Conservation (phyloP, 2,329 filamentous ascomycete genomes). For the Thelonectria olida region DNA sequence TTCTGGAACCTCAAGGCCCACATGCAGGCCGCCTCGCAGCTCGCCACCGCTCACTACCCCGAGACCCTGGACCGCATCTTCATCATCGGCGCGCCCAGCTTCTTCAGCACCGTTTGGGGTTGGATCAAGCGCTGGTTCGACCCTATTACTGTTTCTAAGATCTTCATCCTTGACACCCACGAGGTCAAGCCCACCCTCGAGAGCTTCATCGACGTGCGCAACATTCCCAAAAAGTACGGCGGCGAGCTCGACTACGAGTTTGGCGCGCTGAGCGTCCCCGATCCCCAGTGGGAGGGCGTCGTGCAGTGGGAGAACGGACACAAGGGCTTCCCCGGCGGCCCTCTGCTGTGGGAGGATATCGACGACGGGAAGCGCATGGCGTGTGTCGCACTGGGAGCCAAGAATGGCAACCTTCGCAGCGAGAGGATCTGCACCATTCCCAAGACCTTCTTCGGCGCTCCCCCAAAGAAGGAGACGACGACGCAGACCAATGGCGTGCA, state of each 20-base stretch:
- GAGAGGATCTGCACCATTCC: constrained; percentile 63
- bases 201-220: constrained; percentile 80
- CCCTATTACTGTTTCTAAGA: constrained; percentile 93
- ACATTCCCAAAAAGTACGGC: constrained; percentile 91
- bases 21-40: constrained; percentile 89
- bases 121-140: constrained; percentile 98
- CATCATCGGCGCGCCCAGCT: constrained; percentile 87
- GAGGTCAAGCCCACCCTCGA: constrained; percentile 82
- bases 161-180: constrained; percentile 81
- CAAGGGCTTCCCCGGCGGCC: constrained; percentile 64
- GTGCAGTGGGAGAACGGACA: constrained; percentile 62
- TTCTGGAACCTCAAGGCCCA: constrained; percentile 95
- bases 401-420: constrained; percentile 53
- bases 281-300: constrained; percentile 64
- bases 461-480: constrained; percentile 11
- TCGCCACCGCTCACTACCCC: constrained; percentile 94
- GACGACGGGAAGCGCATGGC: constrained; percentile 57
- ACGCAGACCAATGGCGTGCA: constrained; percentile 16
- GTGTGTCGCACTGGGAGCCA: constrained; percentile 62
- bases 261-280: constrained; percentile 78
- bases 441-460: constrained; percentile 44
- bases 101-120: constrained; percentile 93
- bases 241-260: constrained; percentile 86
- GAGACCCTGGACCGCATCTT: constrained; percentile 78
- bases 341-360: constrained; percentile 63